Evolutionary conservation across 2,329 filamentous ascomycete genomes (phyloP), one percentile per base, ranked within the genome.

Genomic region (Magnaporthiopsis incrustans): DNA sequence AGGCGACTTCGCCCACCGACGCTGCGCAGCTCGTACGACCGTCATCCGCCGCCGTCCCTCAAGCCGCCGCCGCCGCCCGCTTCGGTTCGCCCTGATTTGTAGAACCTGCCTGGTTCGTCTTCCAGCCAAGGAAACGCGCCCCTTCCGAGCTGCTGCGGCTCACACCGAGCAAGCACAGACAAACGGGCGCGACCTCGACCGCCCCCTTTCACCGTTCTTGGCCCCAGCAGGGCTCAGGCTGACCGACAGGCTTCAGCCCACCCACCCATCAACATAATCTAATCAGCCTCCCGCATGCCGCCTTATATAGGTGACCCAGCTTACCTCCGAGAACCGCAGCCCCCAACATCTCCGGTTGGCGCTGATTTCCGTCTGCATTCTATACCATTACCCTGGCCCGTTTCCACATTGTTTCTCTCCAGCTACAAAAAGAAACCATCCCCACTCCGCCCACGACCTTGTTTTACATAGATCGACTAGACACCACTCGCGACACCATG

Each of bases 401-500:
- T 53, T 53, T 25, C 44, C 44, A 53, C 44, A 4, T 25, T 53
- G 44, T 53, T 53, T 53, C 44, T 53, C 44, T 25, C 18, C 11
- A 22, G 6, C 22, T 11, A 22, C 44, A 7, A 3, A 53, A 53
- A 61, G 7, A 61, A 56, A 38, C 3, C 35, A 33, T 30, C 26
- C 26, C 25, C 38, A 27, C 35, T 27, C 35, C 25, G 33, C 60
- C 38, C 26, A 56, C 35, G 35, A 27, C 57, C 25, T 30, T 12
- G 26, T 11, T 53, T 61, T 61, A 27, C 60, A 15, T 61, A n/a
- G 30, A 50, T 32, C 22, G 22, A 18, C 38, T 30, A 27, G 50
- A 50, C n/a, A 26, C 60, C 60, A 61, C 18, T 18, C 44, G 27
- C 35, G 11, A 35, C 59, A 33, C 25, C 50, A 97, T 98, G 94